Evolutionary conservation across 495 filamentous ascomycete species (phyloP).

Genomic region (Chaetomidium leptoderma): DNA sequence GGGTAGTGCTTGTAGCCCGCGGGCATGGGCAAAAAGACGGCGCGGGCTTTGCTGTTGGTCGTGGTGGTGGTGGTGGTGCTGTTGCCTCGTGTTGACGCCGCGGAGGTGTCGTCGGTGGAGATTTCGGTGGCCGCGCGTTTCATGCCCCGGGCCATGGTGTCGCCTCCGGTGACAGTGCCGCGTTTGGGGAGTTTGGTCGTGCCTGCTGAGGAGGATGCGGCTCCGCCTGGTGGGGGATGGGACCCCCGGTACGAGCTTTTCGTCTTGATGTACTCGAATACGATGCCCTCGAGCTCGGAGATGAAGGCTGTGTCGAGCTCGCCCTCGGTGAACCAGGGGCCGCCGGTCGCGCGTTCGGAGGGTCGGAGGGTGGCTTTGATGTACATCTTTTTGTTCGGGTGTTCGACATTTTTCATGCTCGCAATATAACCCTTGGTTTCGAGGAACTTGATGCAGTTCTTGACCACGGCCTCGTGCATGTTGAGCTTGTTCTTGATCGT

Average conservation of each 20-base stretch:
- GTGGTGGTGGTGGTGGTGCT: background rate
- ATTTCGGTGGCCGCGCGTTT: conserved; percentile 34
- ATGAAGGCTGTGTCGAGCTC: conserved; percentile 81
- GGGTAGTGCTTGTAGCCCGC: conserved; percentile 70
- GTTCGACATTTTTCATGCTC: conserved; percentile 59
- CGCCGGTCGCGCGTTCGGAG: conserved; percentile 82
- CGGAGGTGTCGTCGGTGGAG: conserved; percentile 34
- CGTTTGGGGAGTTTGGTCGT: conserved; percentile 38
- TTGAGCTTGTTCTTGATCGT: conserved; percentile 69
- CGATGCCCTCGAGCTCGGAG: conserved; percentile 57
- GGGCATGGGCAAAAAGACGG: conserved; percentile 57
- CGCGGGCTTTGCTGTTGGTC: conserved; percentile 13
- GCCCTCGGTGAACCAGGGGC: conserved; percentile 85
- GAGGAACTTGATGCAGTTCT: conserved; percentile 70
- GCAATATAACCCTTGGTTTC: conserved; percentile 56
- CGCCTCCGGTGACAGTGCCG: conserved; percentile 38
- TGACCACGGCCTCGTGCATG: conserved; percentile 72
- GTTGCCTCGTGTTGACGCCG: conserved; percentile 23
- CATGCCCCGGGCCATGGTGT: conserved; percentile 31
- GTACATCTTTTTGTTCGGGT: conserved; percentile 69
- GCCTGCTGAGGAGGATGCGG: conserved; percentile 18
- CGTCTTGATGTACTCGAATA: conserved; percentile 66
- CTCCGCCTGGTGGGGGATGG: conserved; percentile 21
- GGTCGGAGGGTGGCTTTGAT: conserved; percentile 76
- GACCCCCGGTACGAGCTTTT: conserved; percentile 59